Base-by-base conservation (phyloP, 208 protist species). In the Leishmania major region DNA sequence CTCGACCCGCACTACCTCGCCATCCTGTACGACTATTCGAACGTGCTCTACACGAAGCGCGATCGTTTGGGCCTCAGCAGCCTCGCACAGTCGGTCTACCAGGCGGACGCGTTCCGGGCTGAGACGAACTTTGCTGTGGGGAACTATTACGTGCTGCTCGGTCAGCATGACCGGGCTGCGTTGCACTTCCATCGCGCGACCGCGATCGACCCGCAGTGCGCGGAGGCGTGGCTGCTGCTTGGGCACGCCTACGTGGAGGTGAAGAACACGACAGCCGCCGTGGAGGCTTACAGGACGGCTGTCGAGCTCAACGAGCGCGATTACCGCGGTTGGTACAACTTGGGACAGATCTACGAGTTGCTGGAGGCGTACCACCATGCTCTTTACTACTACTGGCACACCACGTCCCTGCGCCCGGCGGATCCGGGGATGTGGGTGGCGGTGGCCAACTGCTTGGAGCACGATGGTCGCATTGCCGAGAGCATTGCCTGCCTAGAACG, bases 71-170 rank as follows among this genome's bases (percentile, higher is more conserved):
- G 85, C n/a, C 83, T 99, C 31, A 93, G 88, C 82, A 90, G 89
- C 75, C 88, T 99, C 45, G 99, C 98, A 4, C 98, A 99, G 82
- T 88, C 92, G 43, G 94, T 96, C 53, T 94, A 97, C 79, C 85
- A 95, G 19, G 94, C 95, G 31, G 98, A 99, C 78, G 96, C 98
- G 60, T 99, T 99, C 86, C 85, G 97, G 28, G 95, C 98, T 4
- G 98, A 99, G 84, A 99, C 96, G 57, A 99, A 99, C 92, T 99
- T 98, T 78, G 95, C 99, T 35, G 93, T 99, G 76, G 99, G 98
- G 37, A 99, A 99, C 91, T 99, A 99, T 87, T 99, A 99, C 88
- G 94, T 94, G 51, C 83, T 99, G n/a, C 90, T 97, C 77, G 80
- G 90, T 11, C 93, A 99, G 66, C 98, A 99, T 85, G 94, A 99